A percentile compares a stretch with the other conserved stretches of the same genome.
These are phyloP conservation scores for Fusarium torreyae DNA, from an alignment of 2,329 filamentous ascomycete species.

Conservation along the genomic window DNA sequence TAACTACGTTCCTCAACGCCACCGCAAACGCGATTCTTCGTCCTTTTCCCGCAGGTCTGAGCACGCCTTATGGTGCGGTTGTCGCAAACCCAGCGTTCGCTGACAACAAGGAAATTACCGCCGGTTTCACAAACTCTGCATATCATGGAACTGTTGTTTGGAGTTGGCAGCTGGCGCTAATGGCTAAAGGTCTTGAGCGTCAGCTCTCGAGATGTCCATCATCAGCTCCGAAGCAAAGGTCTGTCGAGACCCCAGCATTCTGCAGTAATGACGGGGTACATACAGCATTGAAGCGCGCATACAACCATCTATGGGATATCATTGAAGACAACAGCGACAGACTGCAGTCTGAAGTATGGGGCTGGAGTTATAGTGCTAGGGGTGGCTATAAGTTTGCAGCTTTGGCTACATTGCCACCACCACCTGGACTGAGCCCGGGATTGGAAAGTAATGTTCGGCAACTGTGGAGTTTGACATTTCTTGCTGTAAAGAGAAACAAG, in stretches of 20 bases:
- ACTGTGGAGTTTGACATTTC: constrained; percentile 42
- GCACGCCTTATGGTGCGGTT: constrained; percentile 69
- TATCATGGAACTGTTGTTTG: constrained; percentile 76
- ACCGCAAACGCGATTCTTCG: constrained; percentile 70
- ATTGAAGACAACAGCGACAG: constrained; percentile 68
- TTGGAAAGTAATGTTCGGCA: constrained; percentile 42
- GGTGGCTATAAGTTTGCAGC: constrained; percentile 45
- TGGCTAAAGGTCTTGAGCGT: constrained; percentile 71
- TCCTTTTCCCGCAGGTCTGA: constrained; percentile 72
- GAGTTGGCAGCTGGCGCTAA: constrained; percentile 76
- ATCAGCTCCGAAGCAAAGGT: background rate
- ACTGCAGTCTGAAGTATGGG: constrained; percentile 74
- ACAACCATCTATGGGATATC: constrained; percentile 72
- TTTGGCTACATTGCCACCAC: constrained; percentile 40
- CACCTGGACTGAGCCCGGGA: constrained; percentile 23
- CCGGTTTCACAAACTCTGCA: constrained; percentile 68
- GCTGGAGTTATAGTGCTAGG: constrained; percentile 64
- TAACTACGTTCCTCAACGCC: constrained; percentile 70
- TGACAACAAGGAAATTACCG: constrained; percentile 61
- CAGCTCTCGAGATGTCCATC: constrained; percentile 68
- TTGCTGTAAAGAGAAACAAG: constrained; percentile 35
- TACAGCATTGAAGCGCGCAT: constrained; percentile 64
- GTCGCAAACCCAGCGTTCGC: constrained; percentile 75
- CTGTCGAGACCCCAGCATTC: constrained; percentile 59
- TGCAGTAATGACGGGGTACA: constrained; percentile 63